Evolutionary conservation across 768 basidiomycete species (phyloP), one percentile per base, ranked within the genome.

Genomic region (Leccinum obscurum): DNA sequence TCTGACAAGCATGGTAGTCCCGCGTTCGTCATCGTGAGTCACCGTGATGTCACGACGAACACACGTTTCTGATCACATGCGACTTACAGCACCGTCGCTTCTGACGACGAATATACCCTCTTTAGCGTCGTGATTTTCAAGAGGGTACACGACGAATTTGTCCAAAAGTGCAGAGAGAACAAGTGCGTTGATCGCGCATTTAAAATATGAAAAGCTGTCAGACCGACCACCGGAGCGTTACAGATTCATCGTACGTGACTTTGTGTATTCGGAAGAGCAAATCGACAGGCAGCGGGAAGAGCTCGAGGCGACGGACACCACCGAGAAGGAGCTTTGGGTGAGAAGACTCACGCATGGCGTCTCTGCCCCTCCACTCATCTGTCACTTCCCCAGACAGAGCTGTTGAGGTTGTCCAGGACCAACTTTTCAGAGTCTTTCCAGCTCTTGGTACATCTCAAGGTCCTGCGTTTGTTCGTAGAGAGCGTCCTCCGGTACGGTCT

Each of bases 341-440:
- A 65, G 87, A n/a, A 22, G 30, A 49, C 22, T 11, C 26, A 8
- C 15, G 11, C 30, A 20, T 39, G 37, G 8, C 6, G 6, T 28
- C 24, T 10, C 35, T 24, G 28, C 9, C 13, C 41, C 41, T 17
- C 3, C 34, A 34, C 58, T 63, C 56, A 63, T 34, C 11, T 59
- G 14, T 56, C 37, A 17, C 49, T 26, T 24, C 30, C 20, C 55
- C 66, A 98, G 95, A 92, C 93, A 28, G 96, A 99, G 66, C 83
- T 99, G 0, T 79, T 99, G 26, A 85, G 92, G 66, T 74, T 98
- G 39, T 88, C 95, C 39, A 83, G 97, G 57, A 97, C 93, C 55
- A 98, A 96, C 76, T 99, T 98, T 74, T 95, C 95, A 1, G 97
- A 99, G 77, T 88, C 95, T 6, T 94, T 95, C 77, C 93, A 98